Conservation (phyloP, 352 stramenopile genomes). For the Phytophthora melonis region DNA sequence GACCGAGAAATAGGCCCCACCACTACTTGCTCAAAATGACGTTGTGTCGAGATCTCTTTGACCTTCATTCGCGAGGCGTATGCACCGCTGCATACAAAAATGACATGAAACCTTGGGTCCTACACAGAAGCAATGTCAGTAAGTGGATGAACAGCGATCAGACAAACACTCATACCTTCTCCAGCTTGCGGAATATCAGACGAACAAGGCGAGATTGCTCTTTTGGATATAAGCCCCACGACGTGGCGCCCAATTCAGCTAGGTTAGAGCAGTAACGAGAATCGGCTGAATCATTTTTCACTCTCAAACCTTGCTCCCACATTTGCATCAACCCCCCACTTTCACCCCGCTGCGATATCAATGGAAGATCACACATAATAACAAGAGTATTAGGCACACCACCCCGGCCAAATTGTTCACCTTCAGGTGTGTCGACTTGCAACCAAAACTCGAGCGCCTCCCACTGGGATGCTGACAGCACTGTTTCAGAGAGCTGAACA, state of each 20-base stretch:
- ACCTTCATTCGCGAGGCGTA: slow-evolving; percentile 49
- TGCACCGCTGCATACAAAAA: slow-evolving; percentile 53
- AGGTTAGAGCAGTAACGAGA: neutral
- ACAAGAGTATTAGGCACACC: slow-evolving; percentile 36
- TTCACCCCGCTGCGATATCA: slow-evolving; percentile 34
- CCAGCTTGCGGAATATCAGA: slow-evolving; percentile 49
- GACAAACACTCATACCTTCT: slow-evolving; percentile 26
- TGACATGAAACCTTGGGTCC: slow-evolving; percentile 47
- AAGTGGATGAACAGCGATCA: too few species aligned
- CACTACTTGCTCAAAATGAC: slow-evolving; percentile 58
- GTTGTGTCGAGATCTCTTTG: slow-evolving; percentile 27
- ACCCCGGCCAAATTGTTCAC: neutral
- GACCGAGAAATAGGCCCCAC: slow-evolving; percentile 52
- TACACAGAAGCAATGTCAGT: slow-evolving; percentile 20
- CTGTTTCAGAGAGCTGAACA: slow-evolving; percentile 35
- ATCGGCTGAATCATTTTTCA: neutral
- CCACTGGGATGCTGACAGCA: slow-evolving; percentile 49
- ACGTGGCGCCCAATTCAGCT: slow-evolving; percentile 6
- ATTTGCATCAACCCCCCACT: slow-evolving; percentile 21
- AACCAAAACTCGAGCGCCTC: slow-evolving; percentile 44
- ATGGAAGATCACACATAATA: slow-evolving; percentile 63
- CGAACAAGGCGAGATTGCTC: slow-evolving; percentile 47
- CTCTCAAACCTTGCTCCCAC: slow-evolving; percentile 19
- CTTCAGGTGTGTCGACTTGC: neutral
- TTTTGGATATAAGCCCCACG: slow-evolving; percentile 54